A percentile compares a stretch with the other conserved stretches of the same genome.
Conservation (phyloP, 2,329 filamentous ascomycete species). For the Fusarium pseudoanthophilum region DNA sequence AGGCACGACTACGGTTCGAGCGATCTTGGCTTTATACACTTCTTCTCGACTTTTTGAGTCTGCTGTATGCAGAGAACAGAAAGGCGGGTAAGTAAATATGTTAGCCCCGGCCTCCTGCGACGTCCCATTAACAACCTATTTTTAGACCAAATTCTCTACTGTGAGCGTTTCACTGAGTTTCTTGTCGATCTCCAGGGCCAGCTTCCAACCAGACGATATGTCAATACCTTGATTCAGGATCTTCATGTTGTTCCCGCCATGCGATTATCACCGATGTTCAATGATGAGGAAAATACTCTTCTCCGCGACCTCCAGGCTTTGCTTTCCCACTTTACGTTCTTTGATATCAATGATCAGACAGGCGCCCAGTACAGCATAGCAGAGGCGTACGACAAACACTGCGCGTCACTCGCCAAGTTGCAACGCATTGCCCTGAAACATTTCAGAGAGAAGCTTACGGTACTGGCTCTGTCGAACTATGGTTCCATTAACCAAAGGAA, state of each 20-base stretch:
- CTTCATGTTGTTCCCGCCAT: constrained; percentile 84
- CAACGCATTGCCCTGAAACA: constrained; percentile 82
- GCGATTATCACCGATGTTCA: constrained; percentile 80
- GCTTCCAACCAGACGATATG: constrained; percentile 90
- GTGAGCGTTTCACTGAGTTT: constrained; percentile 92
- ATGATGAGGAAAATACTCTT: constrained; percentile 77
- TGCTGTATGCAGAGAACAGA: constrained; percentile 70
- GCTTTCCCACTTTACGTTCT: constrained; percentile 87
- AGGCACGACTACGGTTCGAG: constrained; percentile 87
- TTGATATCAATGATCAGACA: constrained; percentile 91
- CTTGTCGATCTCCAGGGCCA: constrained; percentile 92
- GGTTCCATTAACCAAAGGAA: constrained; percentile 83
- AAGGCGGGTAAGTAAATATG: constrained; percentile 55
- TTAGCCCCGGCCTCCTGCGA: not conserved
- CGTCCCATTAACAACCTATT: constrained; percentile 29
- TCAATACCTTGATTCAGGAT: constrained; percentile 88
- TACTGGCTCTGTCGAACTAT: constrained; percentile 92
- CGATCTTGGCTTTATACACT: constrained; percentile 92
- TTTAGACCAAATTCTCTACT: constrained; percentile 78
- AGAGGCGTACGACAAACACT: constrained; percentile 84
- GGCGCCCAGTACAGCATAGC: constrained; percentile 78
- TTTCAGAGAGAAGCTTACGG: constrained; percentile 90
- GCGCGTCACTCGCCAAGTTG: constrained; percentile 77
- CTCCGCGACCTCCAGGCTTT: constrained; percentile 83
- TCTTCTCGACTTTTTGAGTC: constrained; percentile 81